Base-by-base conservation (phyloP, 2,329 filamentous ascomycete species). In the Ceratocystis albifundus region DNA sequence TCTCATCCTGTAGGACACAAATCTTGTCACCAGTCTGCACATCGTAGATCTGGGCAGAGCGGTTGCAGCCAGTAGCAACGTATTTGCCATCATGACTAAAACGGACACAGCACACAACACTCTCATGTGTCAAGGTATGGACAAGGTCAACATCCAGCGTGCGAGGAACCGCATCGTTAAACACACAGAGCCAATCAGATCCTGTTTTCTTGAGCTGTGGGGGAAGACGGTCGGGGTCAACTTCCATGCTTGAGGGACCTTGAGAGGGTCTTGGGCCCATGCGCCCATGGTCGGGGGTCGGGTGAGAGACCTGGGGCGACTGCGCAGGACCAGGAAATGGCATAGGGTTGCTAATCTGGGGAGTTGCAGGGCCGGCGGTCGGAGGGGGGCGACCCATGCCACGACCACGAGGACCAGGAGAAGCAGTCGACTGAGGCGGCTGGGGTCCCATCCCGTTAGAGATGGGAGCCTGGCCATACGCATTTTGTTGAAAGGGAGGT, bases 21-120 rank as follows among this genome's bases (percentile, higher is more conserved):
- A 97, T 86, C 75, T 93, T 94, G 71, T 90, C 85, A 66, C 94
- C 94, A 17, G 85, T 88, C 72, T 85, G 82, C 53, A 97, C 93
- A 70, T 99, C 94, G 75, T 94, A 99, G 72, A 99, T 99, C 77
- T 97, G 93, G n/a, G 94, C 94, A n/a, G 91, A 96, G 70, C 92
- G 83, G 77, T 99, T 99, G 81, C 94, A 97, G 55, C 94, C 94
- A 4, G 94, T 99, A 6, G 94, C 94, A 66, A 99, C 89, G 71
- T 90, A 96, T 74, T 96, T 92, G 71, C 94, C 94, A 73, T 99
- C 94, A 66, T 89, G 85, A 74, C 93, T 97, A 80, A 99, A 99
- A 67, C 94, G 85, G 45, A 99, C 94, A 75, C 94, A 99, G 82
- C 94, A 99, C 0, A 99, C 94, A 2, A 99, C 94, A 72, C 93